phyloP scores from a whole-genome alignment of 495 filamentous ascomycete genomes.

The Trichoderma asperelloides region DNA sequence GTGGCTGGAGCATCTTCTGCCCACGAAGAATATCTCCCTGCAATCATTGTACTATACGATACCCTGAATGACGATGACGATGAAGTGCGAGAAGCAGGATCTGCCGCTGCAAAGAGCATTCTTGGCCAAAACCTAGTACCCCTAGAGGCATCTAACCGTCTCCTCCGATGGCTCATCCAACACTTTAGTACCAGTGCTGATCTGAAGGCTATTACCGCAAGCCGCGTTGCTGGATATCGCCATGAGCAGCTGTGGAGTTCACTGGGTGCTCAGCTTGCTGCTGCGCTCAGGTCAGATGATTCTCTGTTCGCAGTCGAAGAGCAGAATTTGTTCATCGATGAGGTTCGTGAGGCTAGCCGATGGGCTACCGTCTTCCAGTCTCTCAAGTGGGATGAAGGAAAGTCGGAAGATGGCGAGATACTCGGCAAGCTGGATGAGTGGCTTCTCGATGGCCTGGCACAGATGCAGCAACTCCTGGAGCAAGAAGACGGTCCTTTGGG shows the following conservation, averaged over 20 bases:
- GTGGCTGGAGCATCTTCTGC: not conserved
- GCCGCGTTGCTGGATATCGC: conserved; percentile 26
- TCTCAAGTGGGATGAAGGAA: conserved; percentile 16
- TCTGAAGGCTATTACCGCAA: conserved; percentile 25
- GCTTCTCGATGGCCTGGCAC: conserved; percentile 47
- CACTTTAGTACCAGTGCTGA: conserved; percentile 18
- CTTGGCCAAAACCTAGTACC: conserved; percentile 28
- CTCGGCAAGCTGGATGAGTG: conserved; percentile 31
- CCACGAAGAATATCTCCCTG: conserved; percentile 31
- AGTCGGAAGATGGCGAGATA: conserved; percentile 14
- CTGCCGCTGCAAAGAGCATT: conserved; percentile 34
- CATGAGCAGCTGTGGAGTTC: conserved; percentile 19
- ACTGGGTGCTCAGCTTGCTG: conserved; percentile 37
- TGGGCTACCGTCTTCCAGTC: conserved; percentile 49
- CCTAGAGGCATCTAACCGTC: conserved; percentile 27
- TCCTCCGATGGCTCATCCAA: conserved; percentile 27
- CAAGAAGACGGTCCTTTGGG: conserved; percentile 56
- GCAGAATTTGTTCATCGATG: conserved; percentile 82
- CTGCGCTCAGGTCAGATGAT: conserved; percentile 52
- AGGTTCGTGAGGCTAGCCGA: conserved; percentile 54
- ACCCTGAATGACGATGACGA: conserved; percentile 82
- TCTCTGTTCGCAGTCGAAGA: conserved; percentile 81
- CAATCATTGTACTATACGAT: conserved; percentile 42
- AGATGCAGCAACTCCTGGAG: conserved; percentile 33
- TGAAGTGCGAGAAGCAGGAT: conserved; percentile 63